phyloP scores from a whole-genome alignment of 345 rosid species.

The Hibiscus tridactylites region DNA sequence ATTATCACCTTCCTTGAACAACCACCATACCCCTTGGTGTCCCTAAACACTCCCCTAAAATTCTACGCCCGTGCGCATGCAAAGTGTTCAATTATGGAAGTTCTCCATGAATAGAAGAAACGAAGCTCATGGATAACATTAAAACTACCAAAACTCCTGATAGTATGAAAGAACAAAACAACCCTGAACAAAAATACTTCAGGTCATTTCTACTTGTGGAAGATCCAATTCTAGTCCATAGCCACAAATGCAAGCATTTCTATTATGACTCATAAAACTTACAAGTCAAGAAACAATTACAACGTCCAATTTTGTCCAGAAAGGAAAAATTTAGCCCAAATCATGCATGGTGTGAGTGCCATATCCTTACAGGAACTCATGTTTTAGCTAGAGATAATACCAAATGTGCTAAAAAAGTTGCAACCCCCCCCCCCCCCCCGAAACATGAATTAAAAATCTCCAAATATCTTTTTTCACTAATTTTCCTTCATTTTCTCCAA shows the following conservation, averaged over 20 bases:
- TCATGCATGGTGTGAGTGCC: background rate
- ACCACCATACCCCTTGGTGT: background rate
- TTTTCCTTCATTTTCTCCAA: background rate
- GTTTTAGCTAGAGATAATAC: background rate
- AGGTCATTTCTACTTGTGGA: background rate
- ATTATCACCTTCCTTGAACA: background rate
- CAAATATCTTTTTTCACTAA: background rate
- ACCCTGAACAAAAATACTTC: background rate
- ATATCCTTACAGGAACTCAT: no score
- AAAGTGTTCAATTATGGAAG: background rate
- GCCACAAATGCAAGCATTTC: background rate
- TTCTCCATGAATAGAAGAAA: constrained; percentile 5
- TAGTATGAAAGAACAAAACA: background rate
- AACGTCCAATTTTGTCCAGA: background rate
- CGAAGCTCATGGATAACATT: background rate
- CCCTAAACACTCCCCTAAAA: background rate
- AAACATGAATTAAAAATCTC: background rate
- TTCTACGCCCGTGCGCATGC: background rate
- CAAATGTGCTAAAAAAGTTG: background rate
- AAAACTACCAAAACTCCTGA: background rate
- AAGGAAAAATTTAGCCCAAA: background rate
- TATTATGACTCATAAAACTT: background rate
- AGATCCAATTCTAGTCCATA: background rate
- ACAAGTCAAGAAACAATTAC: background rate
- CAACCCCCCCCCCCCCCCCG: no score